Percentiles rank a stretch among this genome's conserved stretches.
These are phyloP conservation scores for Extremus antarcticus DNA, from an alignment of 495 filamentous ascomycete genomes.

Conservation along the genomic window DNA sequence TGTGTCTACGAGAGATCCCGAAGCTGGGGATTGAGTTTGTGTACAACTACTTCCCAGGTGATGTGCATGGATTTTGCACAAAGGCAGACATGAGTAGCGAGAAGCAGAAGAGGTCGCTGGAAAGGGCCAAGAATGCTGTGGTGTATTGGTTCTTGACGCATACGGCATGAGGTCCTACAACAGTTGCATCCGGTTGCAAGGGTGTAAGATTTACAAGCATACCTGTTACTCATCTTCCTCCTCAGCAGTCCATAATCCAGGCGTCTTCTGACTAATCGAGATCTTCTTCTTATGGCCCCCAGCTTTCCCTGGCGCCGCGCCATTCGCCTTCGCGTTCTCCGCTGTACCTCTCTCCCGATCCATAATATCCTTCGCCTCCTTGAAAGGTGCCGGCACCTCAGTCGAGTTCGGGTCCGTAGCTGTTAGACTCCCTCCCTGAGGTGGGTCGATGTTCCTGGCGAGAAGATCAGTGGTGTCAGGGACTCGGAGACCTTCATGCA, in stretches of 20 bases:
- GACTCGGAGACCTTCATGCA: no score
- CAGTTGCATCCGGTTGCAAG: no score
- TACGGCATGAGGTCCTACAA: background rate
- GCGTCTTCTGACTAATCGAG: background rate
- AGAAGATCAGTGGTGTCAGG: background rate
- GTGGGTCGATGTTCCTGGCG: background rate
- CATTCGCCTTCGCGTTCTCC: background rate
- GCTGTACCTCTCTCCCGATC: background rate
- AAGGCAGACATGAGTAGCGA: background rate
- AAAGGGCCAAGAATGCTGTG: background rate
- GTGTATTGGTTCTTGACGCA: background rate
- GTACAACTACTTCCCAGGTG: slow-evolving; percentile 46
- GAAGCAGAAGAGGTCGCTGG: background rate
- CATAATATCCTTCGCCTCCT: background rate
- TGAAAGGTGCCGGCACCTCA: background rate
- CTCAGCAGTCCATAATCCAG: background rate
- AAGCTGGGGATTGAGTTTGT: slow-evolving; percentile 35
- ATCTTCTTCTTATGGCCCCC: background rate
- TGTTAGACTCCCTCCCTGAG: background rate
- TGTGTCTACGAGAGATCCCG: slow-evolving; percentile 35
- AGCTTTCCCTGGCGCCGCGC: background rate
- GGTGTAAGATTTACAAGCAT: background rate
- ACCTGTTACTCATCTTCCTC: background rate
- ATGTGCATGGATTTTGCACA: slow-evolving; percentile 36
- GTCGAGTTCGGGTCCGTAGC: background rate